Conservation (phyloP, 345 rosid species). For the Sonneratia caseolaris region DNA sequence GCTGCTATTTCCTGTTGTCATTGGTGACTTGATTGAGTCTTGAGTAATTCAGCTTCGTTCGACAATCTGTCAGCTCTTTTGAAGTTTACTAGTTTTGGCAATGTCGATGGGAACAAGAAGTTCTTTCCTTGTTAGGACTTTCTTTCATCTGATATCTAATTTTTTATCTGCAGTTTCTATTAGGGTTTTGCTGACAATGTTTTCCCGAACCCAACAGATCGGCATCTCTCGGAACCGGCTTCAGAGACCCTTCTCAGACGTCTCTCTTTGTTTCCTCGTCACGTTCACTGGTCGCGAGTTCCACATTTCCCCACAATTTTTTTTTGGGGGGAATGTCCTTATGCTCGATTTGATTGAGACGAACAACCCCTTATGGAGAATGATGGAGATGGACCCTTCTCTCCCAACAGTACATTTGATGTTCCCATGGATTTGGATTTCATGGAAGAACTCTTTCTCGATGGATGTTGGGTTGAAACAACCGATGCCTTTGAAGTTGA, state of each 20-base stretch:
- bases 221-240: conserved; percentile 28
- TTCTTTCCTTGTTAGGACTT: not conserved
- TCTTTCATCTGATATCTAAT: conserved; percentile 33
- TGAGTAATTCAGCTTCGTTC: not conserved
- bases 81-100: not conserved
- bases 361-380: conserved; percentile 26
- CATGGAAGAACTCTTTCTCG: conserved; percentile 71
- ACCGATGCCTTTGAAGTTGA: conserved; percentile 28
- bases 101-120: not conserved
- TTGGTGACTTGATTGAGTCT: not conserved
- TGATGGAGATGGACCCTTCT: conserved; percentile 25
- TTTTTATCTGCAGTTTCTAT: conserved; percentile 45
- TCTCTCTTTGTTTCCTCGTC: not conserved
- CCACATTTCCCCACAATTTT: not conserved
- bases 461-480: conserved; percentile 78
- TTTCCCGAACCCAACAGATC: conserved; percentile 46
- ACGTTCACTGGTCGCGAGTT: not conserved
- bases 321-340: conserved; percentile 16
- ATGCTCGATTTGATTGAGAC: conserved; percentile 23
- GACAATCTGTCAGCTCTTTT: not conserved
- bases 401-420: conserved; percentile 33
- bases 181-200: conserved; percentile 45
- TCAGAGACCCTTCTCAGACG: conserved; percentile 7
- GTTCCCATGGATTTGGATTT: conserved; percentile 70
- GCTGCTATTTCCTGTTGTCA: not conserved